Evolutionary conservation across 495 filamentous ascomycete genomes (phyloP).

Genomic region (Aspergillus homomorphus): DNA sequence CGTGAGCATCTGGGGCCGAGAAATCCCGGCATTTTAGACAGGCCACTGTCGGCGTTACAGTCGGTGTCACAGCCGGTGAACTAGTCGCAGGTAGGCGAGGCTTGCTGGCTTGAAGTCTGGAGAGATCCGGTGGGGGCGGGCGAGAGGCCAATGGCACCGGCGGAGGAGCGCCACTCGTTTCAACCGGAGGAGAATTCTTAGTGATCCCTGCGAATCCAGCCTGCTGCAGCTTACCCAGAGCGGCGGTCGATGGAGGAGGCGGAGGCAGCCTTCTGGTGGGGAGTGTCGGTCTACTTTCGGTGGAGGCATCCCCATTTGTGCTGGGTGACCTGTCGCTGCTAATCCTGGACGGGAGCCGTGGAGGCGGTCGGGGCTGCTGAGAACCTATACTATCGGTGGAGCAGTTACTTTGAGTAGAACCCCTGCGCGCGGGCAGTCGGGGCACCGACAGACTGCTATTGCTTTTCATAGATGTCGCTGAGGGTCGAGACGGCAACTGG

Average conservation of each 20-base stretch:
- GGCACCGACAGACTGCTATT: slow-evolving; percentile 19
- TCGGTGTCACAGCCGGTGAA: slow-evolving; percentile 16
- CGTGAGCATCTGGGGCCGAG: slow-evolving; percentile 72
- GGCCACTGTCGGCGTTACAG: slow-evolving; percentile 22
- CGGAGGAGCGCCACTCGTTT: slow-evolving; percentile 39
- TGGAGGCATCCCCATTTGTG: slow-evolving; percentile 11
- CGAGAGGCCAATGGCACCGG: slow-evolving; percentile 55
- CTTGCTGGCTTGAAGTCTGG: slow-evolving; percentile 53
- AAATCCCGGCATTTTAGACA: slow-evolving; percentile 89
- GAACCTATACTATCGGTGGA: slow-evolving; percentile 10
- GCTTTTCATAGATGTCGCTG: slow-evolving; percentile 20
- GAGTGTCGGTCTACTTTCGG: slow-evolving; percentile 14
- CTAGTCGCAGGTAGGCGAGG: slow-evolving; percentile 36
- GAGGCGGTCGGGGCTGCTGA: slow-evolving; percentile 16
- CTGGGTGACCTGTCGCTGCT: slow-evolving; percentile 18
- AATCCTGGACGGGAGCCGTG: slow-evolving; percentile 35
- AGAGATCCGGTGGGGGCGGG: slow-evolving; percentile 46
- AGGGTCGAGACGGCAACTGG: slow-evolving; percentile 24
- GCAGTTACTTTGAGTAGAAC: slow-evolving; percentile 14
- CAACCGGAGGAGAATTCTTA: slow-evolving; percentile 11
- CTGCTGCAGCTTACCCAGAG: slow-evolving; percentile 32
- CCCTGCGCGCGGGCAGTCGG: slow-evolving; percentile 20
- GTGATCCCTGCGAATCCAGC: slow-evolving; percentile 42
- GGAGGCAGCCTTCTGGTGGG: slow-evolving; percentile 37
- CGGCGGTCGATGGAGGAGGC: slow-evolving; percentile 25